Evolutionary conservation across 208 protist species (phyloP).

Genomic region (Leishmania arabica): DNA sequence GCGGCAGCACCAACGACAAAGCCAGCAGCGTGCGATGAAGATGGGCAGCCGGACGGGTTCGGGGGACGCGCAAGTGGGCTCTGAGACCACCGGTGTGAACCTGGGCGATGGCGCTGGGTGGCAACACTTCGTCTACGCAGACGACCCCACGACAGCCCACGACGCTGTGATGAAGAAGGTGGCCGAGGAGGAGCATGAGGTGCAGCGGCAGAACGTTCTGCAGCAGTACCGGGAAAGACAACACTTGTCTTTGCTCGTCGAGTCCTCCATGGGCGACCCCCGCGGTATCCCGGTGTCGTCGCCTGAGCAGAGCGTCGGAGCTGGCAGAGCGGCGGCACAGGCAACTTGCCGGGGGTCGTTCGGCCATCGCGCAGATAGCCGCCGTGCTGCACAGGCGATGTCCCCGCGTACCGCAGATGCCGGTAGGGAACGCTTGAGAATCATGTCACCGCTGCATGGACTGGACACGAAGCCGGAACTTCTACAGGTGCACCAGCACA

Average conservation of each 20-base stretch:
- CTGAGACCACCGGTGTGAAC: neutral
- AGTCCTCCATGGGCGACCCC: neutral
- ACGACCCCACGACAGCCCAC: constrained; percentile 48
- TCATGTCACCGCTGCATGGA: neutral
- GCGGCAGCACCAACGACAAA: neutral
- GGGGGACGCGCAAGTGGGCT: neutral
- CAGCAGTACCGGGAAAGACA: constrained; percentile 29
- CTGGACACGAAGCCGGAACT: neutral
- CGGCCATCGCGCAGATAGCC: neutral
- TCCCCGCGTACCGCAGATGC: neutral
- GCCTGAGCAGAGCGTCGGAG: neutral
- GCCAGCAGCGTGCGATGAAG: neutral
- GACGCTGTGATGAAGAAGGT: constrained; percentile 37
- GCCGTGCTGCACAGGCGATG: neutral
- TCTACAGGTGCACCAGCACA: neutral
- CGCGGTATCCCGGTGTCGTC: neutral
- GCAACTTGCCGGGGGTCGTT: neutral
- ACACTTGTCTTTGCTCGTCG: neutral
- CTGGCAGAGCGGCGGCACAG: neutral
- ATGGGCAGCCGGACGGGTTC: neutral
- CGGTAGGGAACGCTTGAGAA: neutral
- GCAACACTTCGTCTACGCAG: constrained; percentile 30
- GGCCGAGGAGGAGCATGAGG: constrained; percentile 40
- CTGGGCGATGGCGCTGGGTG: neutral
- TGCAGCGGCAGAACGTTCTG: constrained; percentile 38